These are phyloP conservation scores for Penicillium canariense DNA, from an alignment of 495 filamentous ascomycete genomes.

Conservation along the genomic window DNA sequence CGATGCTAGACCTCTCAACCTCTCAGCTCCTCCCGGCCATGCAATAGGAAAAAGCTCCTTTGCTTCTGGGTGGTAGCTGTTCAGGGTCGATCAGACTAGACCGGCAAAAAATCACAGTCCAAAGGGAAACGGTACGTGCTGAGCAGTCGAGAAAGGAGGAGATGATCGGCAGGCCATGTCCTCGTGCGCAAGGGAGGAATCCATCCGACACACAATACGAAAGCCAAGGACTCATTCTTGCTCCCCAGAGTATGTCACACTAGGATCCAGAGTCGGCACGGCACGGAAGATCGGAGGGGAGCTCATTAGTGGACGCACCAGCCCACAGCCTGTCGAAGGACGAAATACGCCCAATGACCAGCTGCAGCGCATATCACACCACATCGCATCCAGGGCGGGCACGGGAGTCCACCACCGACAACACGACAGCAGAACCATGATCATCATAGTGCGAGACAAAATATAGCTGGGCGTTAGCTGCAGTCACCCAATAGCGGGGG, in stretches of 20 bases:
- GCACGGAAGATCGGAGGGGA: slow-evolving; percentile 5
- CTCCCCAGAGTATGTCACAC: background rate
- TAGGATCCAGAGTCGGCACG: slow-evolving; percentile 7
- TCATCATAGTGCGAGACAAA: too few species aligned
- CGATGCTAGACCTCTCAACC: background rate
- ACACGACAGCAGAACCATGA: background rate
- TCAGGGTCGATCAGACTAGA: background rate
- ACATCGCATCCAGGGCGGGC: background rate
- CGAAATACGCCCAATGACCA: background rate
- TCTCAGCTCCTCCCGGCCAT: background rate
- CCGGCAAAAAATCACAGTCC: background rate
- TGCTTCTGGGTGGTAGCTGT: background rate
- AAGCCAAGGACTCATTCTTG: background rate
- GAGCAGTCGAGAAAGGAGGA: background rate
- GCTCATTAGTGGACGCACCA: background rate
- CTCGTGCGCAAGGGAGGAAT: slow-evolving; percentile 8
- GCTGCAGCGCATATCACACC: slow-evolving; percentile 14
- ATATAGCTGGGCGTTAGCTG: slow-evolving; percentile 6
- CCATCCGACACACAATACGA: background rate
- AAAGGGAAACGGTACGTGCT: background rate
- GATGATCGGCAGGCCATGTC: slow-evolving; percentile 4
- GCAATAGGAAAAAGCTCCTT: background rate
- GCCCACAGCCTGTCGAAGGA: slow-evolving; percentile 1
- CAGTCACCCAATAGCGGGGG: slow-evolving; percentile 13
- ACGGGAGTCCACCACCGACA: background rate